Evolutionary conservation across 1,139 yeast genomes (phyloP).

Genomic region (Insectozyma bohioensis): DNA sequence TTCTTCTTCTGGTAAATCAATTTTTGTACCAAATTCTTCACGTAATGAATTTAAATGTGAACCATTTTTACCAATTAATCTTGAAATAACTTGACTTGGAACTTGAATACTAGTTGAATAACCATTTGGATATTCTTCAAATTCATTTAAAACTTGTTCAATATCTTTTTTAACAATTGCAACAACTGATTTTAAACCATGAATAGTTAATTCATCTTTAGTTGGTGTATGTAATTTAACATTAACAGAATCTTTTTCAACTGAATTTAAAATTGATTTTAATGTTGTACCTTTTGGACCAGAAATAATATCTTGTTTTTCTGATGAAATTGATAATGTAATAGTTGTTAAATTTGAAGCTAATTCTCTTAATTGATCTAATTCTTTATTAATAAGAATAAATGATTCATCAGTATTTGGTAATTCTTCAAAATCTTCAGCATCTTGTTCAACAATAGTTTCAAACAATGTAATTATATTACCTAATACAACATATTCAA

Average conservation of each 20-base stretch:
- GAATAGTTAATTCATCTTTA: conserved; percentile 56
- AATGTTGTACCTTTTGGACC: conserved; percentile 63
- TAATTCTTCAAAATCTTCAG: conserved; percentile 42
- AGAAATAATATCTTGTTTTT: conserved; percentile 57
- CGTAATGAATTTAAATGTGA: conserved; percentile 65
- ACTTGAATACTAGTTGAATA: conserved; percentile 56
- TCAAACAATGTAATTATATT: conserved; percentile 41
- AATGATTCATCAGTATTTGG: conserved; percentile 33
- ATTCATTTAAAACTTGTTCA: conserved; percentile 56
- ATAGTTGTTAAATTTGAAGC: conserved; percentile 55
- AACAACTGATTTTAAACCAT: conserved; percentile 64
- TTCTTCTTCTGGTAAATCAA: conserved; percentile 55
- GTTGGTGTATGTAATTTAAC: conserved; percentile 43
- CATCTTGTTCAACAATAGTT: conserved; percentile 18
- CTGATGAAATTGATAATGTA: conserved; percentile 51
- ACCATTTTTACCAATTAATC: conserved; percentile 91
- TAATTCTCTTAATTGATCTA: conserved; percentile 58
- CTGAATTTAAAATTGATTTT: conserved; percentile 43
- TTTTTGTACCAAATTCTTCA: conserved; percentile 76
- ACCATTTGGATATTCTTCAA: conserved; percentile 61
- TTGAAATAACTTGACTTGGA: conserved; percentile 67
- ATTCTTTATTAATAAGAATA: conserved; percentile 44
- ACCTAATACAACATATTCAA: conserved; percentile 57
- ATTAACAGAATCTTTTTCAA: conserved; percentile 38
- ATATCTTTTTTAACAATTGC: conserved; percentile 53